Evolutionary conservation across 2,329 filamentous ascomycete genomes (phyloP).

Genomic region (Fusarium dlaminii): DNA sequence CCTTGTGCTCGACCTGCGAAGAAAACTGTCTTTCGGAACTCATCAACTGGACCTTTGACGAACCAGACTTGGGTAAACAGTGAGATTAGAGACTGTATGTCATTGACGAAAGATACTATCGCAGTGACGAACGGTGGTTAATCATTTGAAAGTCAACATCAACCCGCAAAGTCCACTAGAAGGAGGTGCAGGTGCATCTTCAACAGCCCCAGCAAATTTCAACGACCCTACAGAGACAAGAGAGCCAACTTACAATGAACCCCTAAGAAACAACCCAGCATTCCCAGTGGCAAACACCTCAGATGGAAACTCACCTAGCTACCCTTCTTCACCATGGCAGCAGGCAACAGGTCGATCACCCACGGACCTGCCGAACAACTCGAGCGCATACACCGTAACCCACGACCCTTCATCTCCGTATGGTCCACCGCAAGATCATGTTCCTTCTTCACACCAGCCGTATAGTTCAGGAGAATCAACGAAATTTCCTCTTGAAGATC

Average conservation of each 20-base stretch:
- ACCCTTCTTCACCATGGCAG: constrained; percentile 24
- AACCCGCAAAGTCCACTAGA: constrained; percentile 12
- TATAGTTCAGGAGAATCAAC: constrained; percentile 9
- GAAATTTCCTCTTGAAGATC: constrained; percentile 46
- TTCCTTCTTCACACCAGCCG: constrained; percentile 9
- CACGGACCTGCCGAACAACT: constrained; percentile 3
- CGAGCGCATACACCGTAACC: constrained; percentile 12
- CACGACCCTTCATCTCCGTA: constrained; percentile 27
- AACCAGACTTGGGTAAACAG: constrained; percentile 52
- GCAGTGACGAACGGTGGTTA: fast-evolving
- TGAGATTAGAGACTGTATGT: constrained; percentile 48
- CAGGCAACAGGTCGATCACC: constrained; percentile 17
- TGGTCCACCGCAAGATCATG: not conserved
- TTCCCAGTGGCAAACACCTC: not conserved
- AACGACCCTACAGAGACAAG: not conserved
- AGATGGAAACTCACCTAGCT: not conserved
- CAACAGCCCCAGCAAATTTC: not conserved
- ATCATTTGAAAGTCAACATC: not conserved
- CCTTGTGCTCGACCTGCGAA: constrained; percentile 48
- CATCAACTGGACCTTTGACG: constrained; percentile 46
- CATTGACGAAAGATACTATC: fast-evolving
- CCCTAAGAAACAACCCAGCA: not conserved
- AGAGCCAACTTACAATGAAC: not conserved
- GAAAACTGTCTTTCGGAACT: constrained; percentile 51
- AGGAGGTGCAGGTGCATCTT: not conserved